These are phyloP conservation scores for Aspergillus puulaauensis DNA, from an alignment of 2,329 filamentous ascomycete species.

Conservation along the genomic window DNA sequence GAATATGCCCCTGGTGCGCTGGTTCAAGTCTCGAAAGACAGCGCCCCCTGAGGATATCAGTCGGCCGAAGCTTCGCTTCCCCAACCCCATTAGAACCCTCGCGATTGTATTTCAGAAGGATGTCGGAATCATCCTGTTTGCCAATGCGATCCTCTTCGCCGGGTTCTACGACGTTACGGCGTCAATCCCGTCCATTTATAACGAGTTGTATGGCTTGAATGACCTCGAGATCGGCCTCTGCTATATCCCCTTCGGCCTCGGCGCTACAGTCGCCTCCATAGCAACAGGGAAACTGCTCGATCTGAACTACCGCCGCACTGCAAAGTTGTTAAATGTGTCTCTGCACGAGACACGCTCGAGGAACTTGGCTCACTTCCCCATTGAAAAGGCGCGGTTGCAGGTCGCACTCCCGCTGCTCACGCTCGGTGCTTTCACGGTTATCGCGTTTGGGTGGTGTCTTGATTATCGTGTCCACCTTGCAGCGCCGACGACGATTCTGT, in stretches of 20 bases:
- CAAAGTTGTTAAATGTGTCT: neutral
- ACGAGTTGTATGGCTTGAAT: slow-evolving; percentile 47
- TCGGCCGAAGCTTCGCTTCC: slow-evolving; percentile 25
- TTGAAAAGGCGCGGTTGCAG: slow-evolving; percentile 24
- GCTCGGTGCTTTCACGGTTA: slow-evolving; percentile 16
- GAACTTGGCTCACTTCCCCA: slow-evolving; percentile 12
- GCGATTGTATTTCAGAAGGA: slow-evolving; percentile 38
- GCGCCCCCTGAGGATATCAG: slow-evolving; percentile 7
- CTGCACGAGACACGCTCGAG: slow-evolving; percentile 2
- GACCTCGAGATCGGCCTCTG: slow-evolving; percentile 47
- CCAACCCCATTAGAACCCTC: slow-evolving; percentile 41
- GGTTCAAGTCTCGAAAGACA: neutral
- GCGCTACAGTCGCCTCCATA: slow-evolving; percentile 21
- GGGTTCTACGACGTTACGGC: slow-evolving; percentile 50
- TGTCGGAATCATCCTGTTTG: slow-evolving; percentile 36
- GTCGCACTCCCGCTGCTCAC: slow-evolving; percentile 21
- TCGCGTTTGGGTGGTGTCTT: slow-evolving; percentile 38
- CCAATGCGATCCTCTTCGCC: slow-evolving; percentile 46
- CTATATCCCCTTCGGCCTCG: slow-evolving; percentile 37
- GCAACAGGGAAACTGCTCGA: slow-evolving; percentile 20
- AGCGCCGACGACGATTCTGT: slow-evolving; percentile 39
- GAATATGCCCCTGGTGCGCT: slow-evolving; percentile 23
- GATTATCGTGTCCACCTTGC: slow-evolving; percentile 33
- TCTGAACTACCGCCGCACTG: slow-evolving; percentile 22
- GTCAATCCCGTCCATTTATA: slow-evolving; percentile 48